These are phyloP conservation scores for Sarocladium kiliense DNA, from an alignment of 2,329 filamentous ascomycete species.

Conservation along the genomic window DNA sequence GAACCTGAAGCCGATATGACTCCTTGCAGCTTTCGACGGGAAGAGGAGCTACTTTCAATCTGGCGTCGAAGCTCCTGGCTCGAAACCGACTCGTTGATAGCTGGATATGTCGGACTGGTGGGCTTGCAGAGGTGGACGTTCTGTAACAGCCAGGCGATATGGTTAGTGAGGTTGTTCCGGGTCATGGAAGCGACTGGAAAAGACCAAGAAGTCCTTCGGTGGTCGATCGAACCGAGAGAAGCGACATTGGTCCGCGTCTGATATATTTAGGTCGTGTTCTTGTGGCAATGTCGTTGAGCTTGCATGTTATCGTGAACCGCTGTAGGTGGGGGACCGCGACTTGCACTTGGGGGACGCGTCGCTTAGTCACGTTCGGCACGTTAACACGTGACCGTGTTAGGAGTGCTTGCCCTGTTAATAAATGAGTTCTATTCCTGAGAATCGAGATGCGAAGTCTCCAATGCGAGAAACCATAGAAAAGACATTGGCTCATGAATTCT, in stretches of 20 bases:
- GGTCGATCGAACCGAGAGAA: background rate
- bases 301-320: background rate
- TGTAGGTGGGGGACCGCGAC: conserved; percentile 5
- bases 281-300: background rate
- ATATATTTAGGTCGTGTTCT: background rate
- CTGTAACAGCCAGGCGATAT: conserved; percentile 52
- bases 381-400: conserved; percentile 1
- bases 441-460: no score
- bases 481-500: no score
- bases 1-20: background rate
- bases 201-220: background rate
- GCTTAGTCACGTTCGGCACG: background rate
- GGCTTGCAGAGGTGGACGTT: conserved; percentile 38
- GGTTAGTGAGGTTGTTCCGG: conserved; percentile 54
- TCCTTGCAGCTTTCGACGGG: background rate
- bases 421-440: no score
- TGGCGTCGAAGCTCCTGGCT: conserved; percentile 10
- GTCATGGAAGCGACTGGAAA: conserved; percentile 39
- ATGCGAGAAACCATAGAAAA: no score
- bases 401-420: no score
- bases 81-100: conserved; percentile 20
- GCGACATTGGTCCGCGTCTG: background rate
- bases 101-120: conserved; percentile 32
- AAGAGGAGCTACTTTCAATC: conserved; percentile 18
- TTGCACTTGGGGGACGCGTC: conserved; percentile 1